Evolutionary conservation across 306 rosid species (phyloP), one percentile per base, ranked within the genome.

Genomic region (Vigna angularis): DNA sequence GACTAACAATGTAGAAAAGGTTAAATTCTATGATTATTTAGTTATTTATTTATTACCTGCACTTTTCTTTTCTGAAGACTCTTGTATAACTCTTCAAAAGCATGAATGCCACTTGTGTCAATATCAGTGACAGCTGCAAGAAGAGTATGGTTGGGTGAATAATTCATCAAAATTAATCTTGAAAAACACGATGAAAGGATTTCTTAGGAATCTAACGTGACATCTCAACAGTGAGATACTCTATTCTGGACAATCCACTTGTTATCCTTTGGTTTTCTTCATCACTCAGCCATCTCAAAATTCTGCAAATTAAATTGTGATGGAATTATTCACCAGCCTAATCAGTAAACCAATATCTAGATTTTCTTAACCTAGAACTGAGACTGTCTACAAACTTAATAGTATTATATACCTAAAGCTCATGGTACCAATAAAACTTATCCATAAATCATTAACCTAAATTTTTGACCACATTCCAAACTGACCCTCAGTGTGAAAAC

Each of bases 71-170:
- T 86, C 30, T 55, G 85, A 77, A 93, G 90, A 82, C 82, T 86
- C 64, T 73, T 83, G n/a, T 70, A 53, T 62, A 93, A 81, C 18
- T 85, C 89, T 85, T 88, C 87, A 11, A 91, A 79, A 24, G 96
- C 88, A 61, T 83, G 91, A 73, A 91, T 93, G 20, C 98, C 98
- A 66, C 94, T 91, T 0, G 98, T 91, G 76, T 93, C 98, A 52
- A 93, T 85, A 73, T 93, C 97, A 52, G 83, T 83, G 67, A 92
- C 97, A 58, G 98, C 98, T 94, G 86, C 79, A 85, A 69, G 5
- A 85, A 69, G 3, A 63, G 53, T 14, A 24, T 47, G 50, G 51
- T 36, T 34, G 7, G 1, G 2, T 34, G 2, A 74, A 76, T 66
- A 38, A 15, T 44, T 78, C 50, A 50, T 16, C 24, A 26, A 34